phyloP scores from a whole-genome alignment of 106 monocot genomes.

The Dendrobium chrysotoxum region DNA sequence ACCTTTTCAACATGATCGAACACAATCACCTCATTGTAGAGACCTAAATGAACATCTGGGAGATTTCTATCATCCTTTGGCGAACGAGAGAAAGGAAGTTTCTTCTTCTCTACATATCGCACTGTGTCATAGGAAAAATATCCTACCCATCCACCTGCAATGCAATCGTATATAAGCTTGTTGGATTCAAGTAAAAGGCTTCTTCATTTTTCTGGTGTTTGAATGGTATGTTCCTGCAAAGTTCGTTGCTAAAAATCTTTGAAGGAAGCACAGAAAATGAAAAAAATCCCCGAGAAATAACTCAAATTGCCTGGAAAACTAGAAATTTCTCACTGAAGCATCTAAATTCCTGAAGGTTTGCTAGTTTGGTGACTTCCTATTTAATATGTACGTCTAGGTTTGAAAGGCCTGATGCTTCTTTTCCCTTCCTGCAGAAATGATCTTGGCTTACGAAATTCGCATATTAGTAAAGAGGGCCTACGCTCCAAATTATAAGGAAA shows the following conservation, averaged over 20 bases:
- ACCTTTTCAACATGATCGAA: constrained; percentile 99
- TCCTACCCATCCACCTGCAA: constrained; percentile 93
- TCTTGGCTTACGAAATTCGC: too few relatives aligned
- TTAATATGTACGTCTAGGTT: neutral
- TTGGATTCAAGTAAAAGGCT: neutral
- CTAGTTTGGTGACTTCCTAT: neutral
- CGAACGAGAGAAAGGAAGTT: constrained; percentile 70
- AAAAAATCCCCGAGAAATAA: neutral
- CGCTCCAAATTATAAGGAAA: neutral
- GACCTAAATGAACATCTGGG: constrained; percentile 87
- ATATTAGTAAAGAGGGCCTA: too few relatives aligned
- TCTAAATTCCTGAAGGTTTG: neutral
- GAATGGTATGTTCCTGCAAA: neutral
- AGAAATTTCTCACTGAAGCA: neutral
- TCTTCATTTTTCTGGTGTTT: neutral
- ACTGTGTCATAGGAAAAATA: constrained; percentile 96
- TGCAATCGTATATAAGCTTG: constrained; percentile 5
- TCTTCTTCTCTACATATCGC: constrained; percentile 86
- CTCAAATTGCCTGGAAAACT: neutral
- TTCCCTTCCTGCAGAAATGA: too few relatives aligned
- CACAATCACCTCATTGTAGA: constrained; percentile 86
- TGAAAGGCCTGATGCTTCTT: too few relatives aligned
- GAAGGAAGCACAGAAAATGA: neutral
- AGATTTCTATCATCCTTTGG: constrained; percentile 80
- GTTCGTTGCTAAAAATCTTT: neutral